Conservation (phyloP, 1,284 basidiomycete genomes). For the Puccinia horiana region DNA sequence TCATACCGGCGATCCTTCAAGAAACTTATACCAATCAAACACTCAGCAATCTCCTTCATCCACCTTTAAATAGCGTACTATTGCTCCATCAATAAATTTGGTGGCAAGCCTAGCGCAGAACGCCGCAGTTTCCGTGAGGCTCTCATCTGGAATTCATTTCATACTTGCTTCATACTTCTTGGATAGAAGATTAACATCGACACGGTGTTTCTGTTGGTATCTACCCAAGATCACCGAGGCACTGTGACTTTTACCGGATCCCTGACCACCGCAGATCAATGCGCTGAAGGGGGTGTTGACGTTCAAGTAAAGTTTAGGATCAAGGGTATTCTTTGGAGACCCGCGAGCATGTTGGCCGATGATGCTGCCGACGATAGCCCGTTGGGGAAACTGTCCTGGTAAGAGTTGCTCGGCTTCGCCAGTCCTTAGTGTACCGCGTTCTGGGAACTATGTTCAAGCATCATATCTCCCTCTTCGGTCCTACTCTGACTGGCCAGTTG, state of each 20-base stretch:
- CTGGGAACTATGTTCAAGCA: not conserved
- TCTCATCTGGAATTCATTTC: too few species aligned
- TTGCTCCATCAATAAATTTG: too few species aligned
- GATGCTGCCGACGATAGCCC: constrained; percentile 27
- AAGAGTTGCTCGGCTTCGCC: constrained; percentile 10
- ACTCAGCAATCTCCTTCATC: too few species aligned
- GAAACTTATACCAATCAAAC: too few species aligned
- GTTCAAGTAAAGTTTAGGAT: constrained; percentile 44
- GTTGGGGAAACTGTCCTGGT: constrained; percentile 15
- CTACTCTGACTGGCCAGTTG: not conserved
- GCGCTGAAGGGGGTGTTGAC: constrained; percentile 39
- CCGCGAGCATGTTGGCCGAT: not conserved
- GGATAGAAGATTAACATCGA: too few species aligned
- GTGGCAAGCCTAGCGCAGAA: too few species aligned
- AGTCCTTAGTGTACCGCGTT: constrained; percentile 15
- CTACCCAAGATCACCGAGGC: constrained; percentile 41
- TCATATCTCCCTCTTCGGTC: not conserved
- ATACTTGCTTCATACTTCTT: too few species aligned
- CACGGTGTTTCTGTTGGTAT: too few species aligned
- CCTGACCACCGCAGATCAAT: constrained; percentile 43
- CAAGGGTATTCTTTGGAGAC: not conserved
- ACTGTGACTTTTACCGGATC: constrained; percentile 39
- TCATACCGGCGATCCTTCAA: too few species aligned
- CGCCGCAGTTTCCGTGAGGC: too few species aligned
- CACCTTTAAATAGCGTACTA: too few species aligned